Evolutionary conservation across 805 yeast species (phyloP), one percentile per base, ranked within the genome.

Genomic region (Ogataea henricii): DNA sequence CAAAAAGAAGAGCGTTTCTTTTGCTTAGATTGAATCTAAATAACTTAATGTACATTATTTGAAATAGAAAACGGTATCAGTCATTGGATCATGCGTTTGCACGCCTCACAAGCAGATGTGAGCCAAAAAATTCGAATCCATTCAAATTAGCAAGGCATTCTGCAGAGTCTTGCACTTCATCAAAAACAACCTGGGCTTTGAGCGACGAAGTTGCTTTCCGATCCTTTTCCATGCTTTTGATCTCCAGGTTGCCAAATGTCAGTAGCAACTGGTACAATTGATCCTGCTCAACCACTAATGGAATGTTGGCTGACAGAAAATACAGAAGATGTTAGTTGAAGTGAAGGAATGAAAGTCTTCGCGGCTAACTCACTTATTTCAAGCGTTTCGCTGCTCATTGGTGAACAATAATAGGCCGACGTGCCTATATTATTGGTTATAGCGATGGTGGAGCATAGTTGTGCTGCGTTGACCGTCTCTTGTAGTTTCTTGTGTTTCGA

Each of bases 1-100:
- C 18, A 58, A 58, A 55, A 71, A 70, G 60, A 73, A 69, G 63
- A 65, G 68, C 29, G 84, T 79, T 35, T 71, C 81, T 4, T 79
- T 79, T 63, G 82, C 82, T 20, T 76, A 43, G 43, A 37, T 43
- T 6, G 38, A 34, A 32, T 32, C 35, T 20, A 34, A 34, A 34
- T 34, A 34, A 20, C 44, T 22, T 41, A 42, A 32, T 43, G 41
- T 48, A 39, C 40, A 43, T 29, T 43, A 43, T 23, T 22, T 32
- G 26, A 37, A 10, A 27, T 14, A 14, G 43, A 29, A 18, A 23
- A 13, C 29, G 17, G 17, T 36, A 22, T n/a, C 21, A 22, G 25
- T 39, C 21, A 27, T 10, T 27, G 30, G 1, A 21, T 21, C 32
- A 32, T 18, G 29, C 17, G 32, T 17, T 20, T 21, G 17, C 30